These are phyloP conservation scores for Carex sylvatica DNA, from an alignment of 202 grass and related monocot species.

Conservation along the genomic window DNA sequence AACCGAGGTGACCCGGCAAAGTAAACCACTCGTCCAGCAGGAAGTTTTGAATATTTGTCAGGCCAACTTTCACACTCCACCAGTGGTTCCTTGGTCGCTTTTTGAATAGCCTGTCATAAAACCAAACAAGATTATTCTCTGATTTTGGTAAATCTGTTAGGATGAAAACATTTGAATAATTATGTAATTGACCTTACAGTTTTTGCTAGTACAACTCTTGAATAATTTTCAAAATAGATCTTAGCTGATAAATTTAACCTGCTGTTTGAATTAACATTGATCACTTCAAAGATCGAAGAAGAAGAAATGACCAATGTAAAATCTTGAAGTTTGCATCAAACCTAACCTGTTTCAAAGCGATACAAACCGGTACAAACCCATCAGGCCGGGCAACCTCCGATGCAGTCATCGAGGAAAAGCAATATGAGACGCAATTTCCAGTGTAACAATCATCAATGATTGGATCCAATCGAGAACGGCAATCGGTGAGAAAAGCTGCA, in stretches of 20 bases:
- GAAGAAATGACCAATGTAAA: too few relatives aligned
- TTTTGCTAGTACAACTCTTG: too few relatives aligned
- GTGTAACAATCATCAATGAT: slow-evolving; percentile 35
- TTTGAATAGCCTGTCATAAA: slow-evolving; percentile 21
- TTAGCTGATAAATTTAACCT: too few relatives aligned
- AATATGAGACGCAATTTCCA: slow-evolving; percentile 42
- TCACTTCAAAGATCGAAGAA: too few relatives aligned
- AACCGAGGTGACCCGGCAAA: slow-evolving; percentile 41
- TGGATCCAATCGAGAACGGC: slow-evolving; percentile 38
- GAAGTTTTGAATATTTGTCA: slow-evolving; percentile 17
- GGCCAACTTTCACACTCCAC: slow-evolving; percentile 15
- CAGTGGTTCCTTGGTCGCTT: slow-evolving; percentile 32
- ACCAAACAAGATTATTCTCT: neutral
- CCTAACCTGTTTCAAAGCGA: slow-evolving; percentile 9
- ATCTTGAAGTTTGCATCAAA: neutral
- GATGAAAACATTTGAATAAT: neutral
- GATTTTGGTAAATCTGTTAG: neutral
- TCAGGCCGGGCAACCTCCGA: slow-evolving; percentile 14
- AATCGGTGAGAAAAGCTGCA: slow-evolving; percentile 36
- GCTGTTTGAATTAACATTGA: too few relatives aligned
- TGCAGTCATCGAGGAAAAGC: slow-evolving; percentile 26
- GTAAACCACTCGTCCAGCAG: slow-evolving; percentile 24
- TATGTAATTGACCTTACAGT: neutral
- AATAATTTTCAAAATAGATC: too few relatives aligned
- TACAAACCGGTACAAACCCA: slow-evolving; percentile 23